Conservation (phyloP, 768 basidiomycete genomes). For the Calocera cornea region DNA sequence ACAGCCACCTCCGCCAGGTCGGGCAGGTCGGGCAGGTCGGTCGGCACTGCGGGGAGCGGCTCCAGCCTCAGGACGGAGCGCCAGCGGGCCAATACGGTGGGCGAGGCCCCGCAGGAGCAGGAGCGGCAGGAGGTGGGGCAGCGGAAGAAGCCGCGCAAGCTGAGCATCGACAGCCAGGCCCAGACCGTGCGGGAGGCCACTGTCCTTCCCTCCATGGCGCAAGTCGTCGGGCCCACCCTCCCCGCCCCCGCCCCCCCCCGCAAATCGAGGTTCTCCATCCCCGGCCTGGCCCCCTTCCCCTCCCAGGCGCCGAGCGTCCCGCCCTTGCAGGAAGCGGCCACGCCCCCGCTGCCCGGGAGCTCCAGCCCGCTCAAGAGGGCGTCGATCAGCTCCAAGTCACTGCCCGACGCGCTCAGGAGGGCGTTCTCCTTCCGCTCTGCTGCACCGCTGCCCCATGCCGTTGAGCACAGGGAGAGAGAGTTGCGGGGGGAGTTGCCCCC, state of each 20-base stretch:
- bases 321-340: not conserved
- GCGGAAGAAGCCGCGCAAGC: no score
- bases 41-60: not conserved
- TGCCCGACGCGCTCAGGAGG: conserved; percentile 1
- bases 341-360: not conserved
- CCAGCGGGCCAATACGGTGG: not conserved
- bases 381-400: not conserved
- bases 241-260: not conserved
- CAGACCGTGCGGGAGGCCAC: not conserved
- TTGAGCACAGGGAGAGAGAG: not conserved
- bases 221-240: not conserved
- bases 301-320: not conserved
- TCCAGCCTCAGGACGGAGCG: not conserved
- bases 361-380: not conserved
- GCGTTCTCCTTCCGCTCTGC: not conserved
- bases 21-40: no score
- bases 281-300: not conserved
- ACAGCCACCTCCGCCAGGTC: no score
- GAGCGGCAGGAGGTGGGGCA: not conserved
- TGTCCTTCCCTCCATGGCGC: not conserved
- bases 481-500: not conserved
- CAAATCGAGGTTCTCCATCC: not conserved
- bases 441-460: not conserved
- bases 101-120: not conserved
- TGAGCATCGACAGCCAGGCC: not conserved